Evolutionary conservation across 805 yeast genomes (phyloP).

Genomic region (Starmerella floris): DNA sequence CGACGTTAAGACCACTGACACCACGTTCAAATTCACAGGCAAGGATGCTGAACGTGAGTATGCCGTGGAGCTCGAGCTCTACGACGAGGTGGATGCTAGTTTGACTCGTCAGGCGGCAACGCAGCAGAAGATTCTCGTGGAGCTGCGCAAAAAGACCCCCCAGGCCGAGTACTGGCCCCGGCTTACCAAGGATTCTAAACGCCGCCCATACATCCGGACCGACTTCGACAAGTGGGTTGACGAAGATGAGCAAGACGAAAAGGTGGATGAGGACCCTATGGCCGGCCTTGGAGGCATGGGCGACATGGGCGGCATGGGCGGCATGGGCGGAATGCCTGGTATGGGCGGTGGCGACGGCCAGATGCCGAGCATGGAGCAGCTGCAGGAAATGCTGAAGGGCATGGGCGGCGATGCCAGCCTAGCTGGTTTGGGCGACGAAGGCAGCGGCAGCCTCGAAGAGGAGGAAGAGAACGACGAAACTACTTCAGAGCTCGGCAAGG

Average conservation of each 20-base stretch:
- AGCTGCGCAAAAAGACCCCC: constrained; percentile 54
- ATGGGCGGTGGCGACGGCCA: constrained; percentile 20
- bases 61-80: constrained; percentile 60
- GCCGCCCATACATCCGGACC: constrained; percentile 70
- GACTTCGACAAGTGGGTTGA: constrained; percentile 98
- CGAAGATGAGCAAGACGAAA: constrained; percentile 90
- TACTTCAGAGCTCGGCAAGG: constrained; percentile 15
- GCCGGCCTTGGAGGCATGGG: constrained; percentile 29
- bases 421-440: neutral
- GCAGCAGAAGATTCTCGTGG: constrained; percentile 51
- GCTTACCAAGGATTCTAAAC: constrained; percentile 72
- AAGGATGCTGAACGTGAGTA: constrained; percentile 37
- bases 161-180: constrained; percentile 89
- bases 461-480: constrained; percentile 21
- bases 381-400: constrained; percentile 2
- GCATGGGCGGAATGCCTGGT: constrained; percentile 33
- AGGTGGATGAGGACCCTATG: constrained; percentile 34
- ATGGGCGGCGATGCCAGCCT: constrained; percentile 1
- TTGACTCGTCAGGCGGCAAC: constrained; percentile 44
- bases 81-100: constrained; percentile 55
- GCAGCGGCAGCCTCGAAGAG: constrained; percentile 10
- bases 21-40: constrained; percentile 41
- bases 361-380: constrained; percentile 4
- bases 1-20: constrained; percentile 46
- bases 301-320: constrained; percentile 31